Conservation (phyloP, 345 rosid species). For the Hibiscus syriacus region DNA sequence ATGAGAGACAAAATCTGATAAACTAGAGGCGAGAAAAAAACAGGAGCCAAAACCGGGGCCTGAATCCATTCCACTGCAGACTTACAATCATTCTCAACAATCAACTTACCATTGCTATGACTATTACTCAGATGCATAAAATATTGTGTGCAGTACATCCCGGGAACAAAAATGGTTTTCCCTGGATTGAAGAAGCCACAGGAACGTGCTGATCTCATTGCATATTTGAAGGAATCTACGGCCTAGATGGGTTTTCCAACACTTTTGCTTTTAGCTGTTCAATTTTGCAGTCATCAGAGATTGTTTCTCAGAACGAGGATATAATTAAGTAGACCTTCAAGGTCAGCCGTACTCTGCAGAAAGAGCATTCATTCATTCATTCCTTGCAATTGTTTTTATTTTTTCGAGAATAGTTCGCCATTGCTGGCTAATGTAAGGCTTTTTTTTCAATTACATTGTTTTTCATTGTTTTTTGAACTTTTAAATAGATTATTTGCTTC, state of each 20-base stretch:
- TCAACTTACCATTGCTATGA: background rate
- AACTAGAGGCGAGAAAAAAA: too few relatives aligned
- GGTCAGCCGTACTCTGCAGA: slow-evolving; percentile 15
- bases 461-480: background rate
- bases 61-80: too few relatives aligned
- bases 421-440: background rate
- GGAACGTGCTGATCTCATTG: slow-evolving; percentile 85
- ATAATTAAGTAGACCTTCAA: slow-evolving; percentile 4
- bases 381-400: background rate
- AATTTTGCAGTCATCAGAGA: slow-evolving; percentile 8
- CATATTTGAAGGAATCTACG: slow-evolving; percentile 80
- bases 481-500: background rate
- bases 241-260: slow-evolving; percentile 19
- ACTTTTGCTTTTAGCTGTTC: background rate
- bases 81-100: too few relatives aligned
- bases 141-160: slow-evolving; percentile 63
- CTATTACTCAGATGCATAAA: background rate
- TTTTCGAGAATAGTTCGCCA: background rate
- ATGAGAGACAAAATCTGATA: too few relatives aligned
- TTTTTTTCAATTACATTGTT: background rate
- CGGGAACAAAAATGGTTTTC: slow-evolving; percentile 98
- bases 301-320: slow-evolving; percentile 1
- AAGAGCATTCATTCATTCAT: background rate
- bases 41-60: too few relatives aligned
- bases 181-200: slow-evolving; percentile 30